phyloP scores from a whole-genome alignment of 345 rosid species.

The Gynandropsis gynandra region DNA sequence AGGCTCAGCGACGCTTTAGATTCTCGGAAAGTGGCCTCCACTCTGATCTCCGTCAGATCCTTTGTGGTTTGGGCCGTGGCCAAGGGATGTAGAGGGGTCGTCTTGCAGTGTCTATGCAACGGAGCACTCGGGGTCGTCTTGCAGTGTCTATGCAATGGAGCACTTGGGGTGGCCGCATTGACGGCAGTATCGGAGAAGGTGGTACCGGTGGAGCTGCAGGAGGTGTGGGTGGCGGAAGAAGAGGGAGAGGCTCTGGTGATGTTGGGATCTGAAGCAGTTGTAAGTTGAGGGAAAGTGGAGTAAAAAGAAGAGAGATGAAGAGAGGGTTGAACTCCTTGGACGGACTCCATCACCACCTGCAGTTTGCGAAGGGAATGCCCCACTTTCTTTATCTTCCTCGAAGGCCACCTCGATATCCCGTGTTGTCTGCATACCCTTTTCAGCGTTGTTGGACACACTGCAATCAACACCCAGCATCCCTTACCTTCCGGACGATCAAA shows the following conservation, averaged over 20 bases:
- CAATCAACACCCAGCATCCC: no score
- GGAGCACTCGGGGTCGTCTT: no score
- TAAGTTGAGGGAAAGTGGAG: constrained; percentile 73
- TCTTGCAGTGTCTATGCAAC: no score
- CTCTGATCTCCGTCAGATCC: constrained; percentile 28
- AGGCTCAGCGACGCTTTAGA: constrained; percentile 47
- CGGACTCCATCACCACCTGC: constrained; percentile 72
- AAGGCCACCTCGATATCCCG: constrained; percentile 78
- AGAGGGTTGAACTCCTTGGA: constrained; percentile 68
- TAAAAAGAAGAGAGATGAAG: constrained; percentile 77
- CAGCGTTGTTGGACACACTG: constrained; percentile 93
- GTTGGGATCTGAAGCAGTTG: constrained; percentile 37
- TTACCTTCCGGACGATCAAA: no score
- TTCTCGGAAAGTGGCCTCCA: constrained; percentile 58
- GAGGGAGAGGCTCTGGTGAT: constrained; percentile 16
- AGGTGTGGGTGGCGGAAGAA: constrained; percentile 9
- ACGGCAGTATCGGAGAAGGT: constrained; percentile 48
- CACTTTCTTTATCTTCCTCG: constrained; percentile 89
- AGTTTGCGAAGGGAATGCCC: constrained; percentile 78
- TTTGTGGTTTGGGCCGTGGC: constrained; percentile 19
- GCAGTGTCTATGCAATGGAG: no score
- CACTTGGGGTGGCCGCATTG: constrained; percentile 40
- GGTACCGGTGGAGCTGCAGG: constrained; percentile 6
- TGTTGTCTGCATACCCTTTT: constrained; percentile 83
- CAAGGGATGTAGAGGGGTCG: constrained; percentile 37